phyloP scores from a whole-genome alignment of 1,284 basidiomycete species.

The Tilletia walkeri region DNA sequence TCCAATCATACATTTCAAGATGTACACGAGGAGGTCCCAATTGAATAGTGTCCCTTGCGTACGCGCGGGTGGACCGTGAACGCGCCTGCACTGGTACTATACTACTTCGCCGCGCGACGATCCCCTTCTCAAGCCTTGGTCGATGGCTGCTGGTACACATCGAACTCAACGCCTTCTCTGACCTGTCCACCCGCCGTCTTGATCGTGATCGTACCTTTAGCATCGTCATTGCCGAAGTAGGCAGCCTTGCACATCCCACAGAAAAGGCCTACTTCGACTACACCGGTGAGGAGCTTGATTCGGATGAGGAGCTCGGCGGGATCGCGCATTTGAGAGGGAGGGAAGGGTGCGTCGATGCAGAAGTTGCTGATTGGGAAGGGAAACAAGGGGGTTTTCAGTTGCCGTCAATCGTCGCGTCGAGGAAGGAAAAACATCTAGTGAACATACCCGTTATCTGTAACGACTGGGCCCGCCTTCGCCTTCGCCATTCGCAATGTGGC shows the following conservation, averaged over 20 bases:
- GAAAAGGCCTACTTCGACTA: constrained; percentile 95
- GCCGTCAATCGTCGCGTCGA: not conserved
- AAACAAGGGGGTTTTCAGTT: not conserved
- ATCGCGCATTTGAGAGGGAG: constrained; percentile 41
- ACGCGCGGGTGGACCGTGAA: not conserved
- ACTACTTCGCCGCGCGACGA: not conserved
- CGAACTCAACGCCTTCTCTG: constrained; percentile 30
- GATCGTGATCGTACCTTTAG: constrained; percentile 42
- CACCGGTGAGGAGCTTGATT: constrained; percentile 67
- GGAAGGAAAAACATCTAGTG: not conserved
- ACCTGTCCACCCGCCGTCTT: constrained; percentile 42
- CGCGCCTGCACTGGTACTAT: not conserved
- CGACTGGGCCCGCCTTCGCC: constrained; percentile 83
- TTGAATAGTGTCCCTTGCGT: not conserved
- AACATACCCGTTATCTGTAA: constrained; percentile 72
- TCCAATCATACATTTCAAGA: no score
- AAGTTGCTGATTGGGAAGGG: constrained; percentile 30
- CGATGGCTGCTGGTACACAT: constrained; percentile 23
- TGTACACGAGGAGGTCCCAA: constrained; percentile 65
- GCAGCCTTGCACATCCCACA: constrained; percentile 86
- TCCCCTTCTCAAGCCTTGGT: not conserved
- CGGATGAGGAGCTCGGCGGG: constrained; percentile 39
- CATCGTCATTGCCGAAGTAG: constrained; percentile 79
- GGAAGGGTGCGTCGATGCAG: constrained; percentile 52
- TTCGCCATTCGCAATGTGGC: constrained; percentile 49